Base-by-base conservation (phyloP, 2,329 filamentous ascomycete genomes). In the Cyphellophora attinorum region DNA sequence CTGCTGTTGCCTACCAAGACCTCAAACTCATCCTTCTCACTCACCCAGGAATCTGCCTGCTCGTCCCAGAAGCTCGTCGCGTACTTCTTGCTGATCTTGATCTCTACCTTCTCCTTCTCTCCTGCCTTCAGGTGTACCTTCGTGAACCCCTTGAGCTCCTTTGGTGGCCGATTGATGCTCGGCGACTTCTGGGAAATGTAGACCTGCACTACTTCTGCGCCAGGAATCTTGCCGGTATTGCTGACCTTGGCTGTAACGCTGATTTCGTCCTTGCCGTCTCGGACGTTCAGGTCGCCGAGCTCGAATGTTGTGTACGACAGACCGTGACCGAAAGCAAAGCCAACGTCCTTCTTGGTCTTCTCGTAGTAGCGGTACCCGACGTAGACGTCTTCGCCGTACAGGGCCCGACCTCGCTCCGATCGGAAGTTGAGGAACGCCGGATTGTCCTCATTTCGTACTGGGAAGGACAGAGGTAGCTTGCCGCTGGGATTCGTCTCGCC, bases 291-390 rank as follows among this genome's bases (percentile, higher is more conserved):
- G 27, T 69, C 61, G 1, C 65, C 70, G 45, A 71, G 68, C 6
- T 55, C 47, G 53, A 89, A 89, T 0, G 63, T 74, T 0, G 82
- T 86, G 58, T 88, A 91, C 11, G 79, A 82, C 2, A 91, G 65
- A 2, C 85, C 85, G 51, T 85, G 78, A 10, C 84, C 84, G 53
- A 93, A 93, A 38, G 79, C 70, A 58, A 88, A 91, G 17, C 81
- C 68, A 0, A 79, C 73, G 1, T 68, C 64, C 4, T 75, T 67
- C 21, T 76, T 67, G n/a, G 71, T 67, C 48, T 73, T 78, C 51
- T 91, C 83, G 55, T 85, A 91, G 62, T 78, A 85, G 14, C 82
- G 70, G 60, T 91, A 91, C 3, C 84, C 84, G 23, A 89, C 67
- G 54, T 85, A 89, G 29, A 91, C 65, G 41, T 85, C 83, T 56